Evolutionary conservation across 1,139 yeast species (phyloP).

Genomic region (Hyphopichia pseudoburtonii): DNA sequence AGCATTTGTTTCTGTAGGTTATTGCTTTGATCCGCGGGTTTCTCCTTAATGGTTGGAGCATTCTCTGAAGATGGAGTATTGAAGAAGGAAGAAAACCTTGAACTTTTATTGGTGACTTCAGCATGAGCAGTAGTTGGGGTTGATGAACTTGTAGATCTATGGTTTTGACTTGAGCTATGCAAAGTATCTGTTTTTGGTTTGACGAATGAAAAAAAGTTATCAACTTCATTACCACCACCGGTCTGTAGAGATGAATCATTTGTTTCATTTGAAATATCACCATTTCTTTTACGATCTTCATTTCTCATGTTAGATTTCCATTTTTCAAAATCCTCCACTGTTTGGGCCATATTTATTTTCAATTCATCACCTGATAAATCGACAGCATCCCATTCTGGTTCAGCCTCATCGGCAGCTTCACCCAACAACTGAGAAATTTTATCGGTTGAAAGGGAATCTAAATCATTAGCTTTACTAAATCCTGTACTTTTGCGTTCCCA

Average conservation of each 20-base stretch:
- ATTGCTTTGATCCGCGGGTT: constrained; percentile 4
- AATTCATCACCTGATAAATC: constrained; percentile 29
- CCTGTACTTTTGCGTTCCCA: constrained; percentile 34
- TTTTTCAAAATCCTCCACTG: constrained; percentile 69
- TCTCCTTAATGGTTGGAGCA: constrained; percentile 4
- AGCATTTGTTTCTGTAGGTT: constrained; percentile 2
- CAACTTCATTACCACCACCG: constrained; percentile 46
- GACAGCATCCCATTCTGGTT: constrained; percentile 54
- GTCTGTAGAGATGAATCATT: too few relatives aligned
- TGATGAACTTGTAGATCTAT: constrained; percentile 11
- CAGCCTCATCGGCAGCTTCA: constrained; percentile 43
- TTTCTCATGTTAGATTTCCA: constrained; percentile 65
- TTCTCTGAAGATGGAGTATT: constrained; percentile 16
- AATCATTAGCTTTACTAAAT: constrained; percentile 21
- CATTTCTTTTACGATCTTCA: constrained; percentile 54
- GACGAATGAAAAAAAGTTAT: constrained; percentile 51
- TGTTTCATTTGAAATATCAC: constrained; percentile 36
- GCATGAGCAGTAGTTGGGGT: constrained; percentile 11
- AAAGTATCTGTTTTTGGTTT: constrained; percentile 24
- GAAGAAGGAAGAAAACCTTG: constrained; percentile 51
- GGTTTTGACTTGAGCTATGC: constrained; percentile 8
- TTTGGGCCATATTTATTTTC: constrained; percentile 51
- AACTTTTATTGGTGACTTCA: constrained; percentile 28
- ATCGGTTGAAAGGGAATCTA: constrained; percentile 29
- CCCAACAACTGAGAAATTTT: constrained; percentile 34